Evolutionary conservation across 1,139 yeast species (phyloP).

Genomic region (Geotrichum carabidarum): DNA sequence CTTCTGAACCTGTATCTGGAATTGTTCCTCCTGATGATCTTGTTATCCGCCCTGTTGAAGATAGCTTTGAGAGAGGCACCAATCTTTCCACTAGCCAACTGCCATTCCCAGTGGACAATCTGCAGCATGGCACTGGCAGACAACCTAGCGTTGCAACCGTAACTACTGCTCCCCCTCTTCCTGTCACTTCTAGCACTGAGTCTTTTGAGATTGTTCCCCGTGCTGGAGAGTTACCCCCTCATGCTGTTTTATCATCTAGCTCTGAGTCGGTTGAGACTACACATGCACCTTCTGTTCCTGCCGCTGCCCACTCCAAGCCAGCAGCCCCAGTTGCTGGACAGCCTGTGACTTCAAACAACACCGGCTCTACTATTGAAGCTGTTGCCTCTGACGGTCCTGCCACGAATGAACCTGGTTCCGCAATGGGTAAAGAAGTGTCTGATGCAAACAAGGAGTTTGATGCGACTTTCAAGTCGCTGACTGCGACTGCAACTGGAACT

Average conservation of each 20-base stretch:
- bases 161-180: neutral
- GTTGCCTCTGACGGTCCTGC: constrained; percentile 10
- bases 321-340: neutral
- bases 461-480: constrained; percentile 4
- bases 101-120: constrained; percentile 10
- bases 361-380: constrained; percentile 10
- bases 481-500: constrained; percentile 6
- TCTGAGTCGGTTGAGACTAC: constrained; percentile 15
- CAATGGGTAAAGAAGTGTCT: constrained; percentile 1
- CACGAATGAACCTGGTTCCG: constrained; percentile 1
- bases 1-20: constrained; percentile 34
- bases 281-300: neutral
- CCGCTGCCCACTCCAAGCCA: constrained; percentile 2
- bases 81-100: constrained; percentile 2
- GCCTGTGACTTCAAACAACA: constrained; percentile 1
- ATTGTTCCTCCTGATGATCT: constrained; percentile 31
- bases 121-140: constrained; percentile 3
- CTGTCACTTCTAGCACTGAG: constrained; percentile 6
- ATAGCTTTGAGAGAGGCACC: neutral
- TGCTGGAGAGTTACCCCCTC: neutral
- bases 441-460: constrained; percentile 10
- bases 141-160: constrained; percentile 1
- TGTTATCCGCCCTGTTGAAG: constrained; percentile 13
- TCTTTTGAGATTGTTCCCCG: constrained; percentile 16
- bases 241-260: constrained; percentile 4